Base-by-base conservation (phyloP, 176 grass and related monocot genomes). In the Canna indica region DNA sequence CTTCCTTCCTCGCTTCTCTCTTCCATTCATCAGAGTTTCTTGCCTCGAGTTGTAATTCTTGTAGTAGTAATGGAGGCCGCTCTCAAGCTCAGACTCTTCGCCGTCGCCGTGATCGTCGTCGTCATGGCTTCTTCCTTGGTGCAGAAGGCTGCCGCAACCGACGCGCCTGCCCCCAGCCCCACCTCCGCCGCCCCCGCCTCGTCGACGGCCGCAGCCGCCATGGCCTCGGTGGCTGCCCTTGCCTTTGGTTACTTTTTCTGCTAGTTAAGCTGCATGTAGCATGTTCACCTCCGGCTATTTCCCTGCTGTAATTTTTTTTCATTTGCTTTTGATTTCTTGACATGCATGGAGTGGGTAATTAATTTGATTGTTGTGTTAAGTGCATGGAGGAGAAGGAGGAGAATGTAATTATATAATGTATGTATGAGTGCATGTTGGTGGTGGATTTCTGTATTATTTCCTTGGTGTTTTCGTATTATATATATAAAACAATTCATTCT, bases 11-110 rank as follows among this genome's bases (percentile, higher is more conserved):
- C 10, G 6, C 22, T 54, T 5, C 50, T 18, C 50, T n/a, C 2
- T 18, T n/a, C 4, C 17, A 54, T 54, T 7, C 6, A 18, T 18
- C 50, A 4, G 20, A 15, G n/a, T 54, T 60, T 60, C 12, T 9
- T 30, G 1, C 58, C 31, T 28, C 50, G n/a, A n/a, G n/a, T n/a
- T 14, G 9, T 3, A 30, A 11, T 10, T 60, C 58, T 28, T 29
- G 27, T 27, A 11, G 20, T 1, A 31, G 58, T 27, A 0, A 60
- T 60, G 58, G 58, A 60, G 10, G 58, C 58, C 29, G 9, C 58
- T 5, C 58, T 60, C 58, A 60, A 30, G 58, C 58, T 60, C 58
- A 60, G 27, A 1, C 58, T 60, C 26, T 60, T 60, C 58, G 58
- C 58, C 26, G 3, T 60, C 13, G 58, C 58, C 27, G 15, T 60